Evolutionary conservation across 805 yeast genomes (phyloP).

Genomic region (Lachancea mirantina): DNA sequence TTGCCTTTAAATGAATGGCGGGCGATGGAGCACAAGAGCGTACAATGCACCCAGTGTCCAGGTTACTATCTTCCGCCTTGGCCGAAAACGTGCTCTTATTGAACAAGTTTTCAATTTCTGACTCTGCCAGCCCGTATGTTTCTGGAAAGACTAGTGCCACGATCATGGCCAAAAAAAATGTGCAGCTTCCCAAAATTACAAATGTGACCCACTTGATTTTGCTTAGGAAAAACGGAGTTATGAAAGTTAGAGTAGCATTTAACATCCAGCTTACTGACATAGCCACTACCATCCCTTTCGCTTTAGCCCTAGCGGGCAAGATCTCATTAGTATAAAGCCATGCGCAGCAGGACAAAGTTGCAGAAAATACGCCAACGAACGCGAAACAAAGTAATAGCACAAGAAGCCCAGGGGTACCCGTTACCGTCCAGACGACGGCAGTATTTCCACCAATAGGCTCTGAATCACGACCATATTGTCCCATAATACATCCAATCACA

Average conservation of each 20-base stretch:
- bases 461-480: conserved; percentile 27
- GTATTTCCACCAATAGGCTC: conserved; percentile 30
- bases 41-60: too few species aligned
- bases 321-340: conserved; percentile 47
- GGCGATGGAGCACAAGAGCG: too few species aligned
- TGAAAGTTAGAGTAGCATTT: conserved; percentile 33
- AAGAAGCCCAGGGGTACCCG: conserved; percentile 36
- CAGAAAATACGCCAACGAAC: conserved; percentile 40
- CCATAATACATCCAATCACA: conserved; percentile 33
- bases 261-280: conserved; percentile 42
- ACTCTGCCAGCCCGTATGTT: conserved; percentile 30
- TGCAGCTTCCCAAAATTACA: conserved; percentile 31
- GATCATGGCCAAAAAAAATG: conserved; percentile 29
- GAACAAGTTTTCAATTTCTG: conserved; percentile 24
- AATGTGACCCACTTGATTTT: conserved; percentile 37
- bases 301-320: conserved; percentile 38
- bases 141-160: conserved; percentile 38
- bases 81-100: too few species aligned
- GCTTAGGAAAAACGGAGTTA: conserved; percentile 36
- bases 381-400: conserved; percentile 40
- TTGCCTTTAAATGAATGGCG: too few species aligned
- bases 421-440: conserved; percentile 32
- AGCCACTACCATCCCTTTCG: conserved; percentile 41
- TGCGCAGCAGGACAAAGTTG: conserved; percentile 41
- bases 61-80: too few species aligned